Evolutionary conservation across 805 yeast species (phyloP), one percentile per base, ranked within the genome.

Genomic region (Yamadazyma kitorensis): DNA sequence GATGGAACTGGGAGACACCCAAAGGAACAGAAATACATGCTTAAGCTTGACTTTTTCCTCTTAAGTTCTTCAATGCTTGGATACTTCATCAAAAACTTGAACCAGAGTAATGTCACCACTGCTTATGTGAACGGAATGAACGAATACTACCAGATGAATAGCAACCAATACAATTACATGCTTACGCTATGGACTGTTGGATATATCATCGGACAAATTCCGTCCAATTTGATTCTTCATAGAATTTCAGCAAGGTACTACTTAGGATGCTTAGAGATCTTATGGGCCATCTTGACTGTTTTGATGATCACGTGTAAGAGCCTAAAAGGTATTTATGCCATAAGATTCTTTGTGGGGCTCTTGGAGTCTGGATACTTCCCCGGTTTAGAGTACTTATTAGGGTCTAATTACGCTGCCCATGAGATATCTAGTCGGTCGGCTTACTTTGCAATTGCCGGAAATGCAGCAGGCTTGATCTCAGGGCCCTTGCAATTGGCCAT

Each of bases 31-130:
- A 46, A 37, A 29, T 62, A 59, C 36, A 44, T 64, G 41, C 15
- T 51, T 31, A 64, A 64, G 39, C 44, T 64, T 33, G 70, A 64
- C 47, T 41, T 76, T 9, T 49, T 77, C 21, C 57, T 82, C 32
- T 66, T 78, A n/a, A 61, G 69, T 28, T 76, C 76, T 43, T 66
- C 82, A 0, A 72, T 78, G 52, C 55, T 78, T 38, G 78, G 77
- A 1, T 70, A 70, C 45, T 71, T 69, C 44, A 61, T 68, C 43
- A 71, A 70, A 49, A 65, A 60, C 20, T 52, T 71, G 43, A 63
- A 70, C 41, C 70, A 58, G 41, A 49, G 48, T 22, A 70, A 71
- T 44, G 48, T 70, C 18, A 57, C 64, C 14, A 68, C 70, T 1
- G 75, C 77, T 1, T 70, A 68, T 44, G 60, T 70, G 24, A 69